These are phyloP conservation scores for Nakazawaea anatomiae DNA, from an alignment of 805 yeast species.

Conservation along the genomic window DNA sequence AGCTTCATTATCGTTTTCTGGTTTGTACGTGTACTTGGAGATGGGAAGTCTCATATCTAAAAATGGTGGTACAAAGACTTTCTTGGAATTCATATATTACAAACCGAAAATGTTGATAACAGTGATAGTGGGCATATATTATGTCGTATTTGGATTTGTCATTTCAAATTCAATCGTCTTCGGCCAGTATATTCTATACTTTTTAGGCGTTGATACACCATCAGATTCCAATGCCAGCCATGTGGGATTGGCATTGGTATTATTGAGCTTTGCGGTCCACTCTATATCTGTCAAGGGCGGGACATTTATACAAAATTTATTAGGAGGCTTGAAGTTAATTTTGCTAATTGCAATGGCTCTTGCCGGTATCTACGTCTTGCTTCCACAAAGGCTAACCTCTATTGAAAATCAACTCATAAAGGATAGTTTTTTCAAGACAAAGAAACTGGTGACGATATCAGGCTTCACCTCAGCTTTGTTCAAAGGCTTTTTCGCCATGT, in stretches of 20 bases:
- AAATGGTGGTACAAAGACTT: constrained; percentile 73
- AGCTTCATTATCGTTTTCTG: constrained; percentile 58
- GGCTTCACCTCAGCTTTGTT: constrained; percentile 44
- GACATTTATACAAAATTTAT: constrained; percentile 50
- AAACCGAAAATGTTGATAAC: constrained; percentile 50
- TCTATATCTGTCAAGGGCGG: constrained; percentile 58
- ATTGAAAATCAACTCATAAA: constrained; percentile 35
- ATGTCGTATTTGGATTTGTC: constrained; percentile 45
- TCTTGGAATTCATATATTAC: constrained; percentile 60
- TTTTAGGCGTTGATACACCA: constrained; percentile 35
- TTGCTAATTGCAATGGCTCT: constrained; percentile 47
- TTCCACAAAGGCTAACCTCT: constrained; percentile 38
- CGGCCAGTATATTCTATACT: constrained; percentile 45
- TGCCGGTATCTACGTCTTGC: constrained; percentile 54
- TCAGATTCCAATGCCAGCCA: constrained; percentile 31
- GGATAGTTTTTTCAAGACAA: constrained; percentile 22
- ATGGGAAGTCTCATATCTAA: constrained; percentile 66
- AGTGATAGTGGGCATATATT: constrained; percentile 40
- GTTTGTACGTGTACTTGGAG: constrained; percentile 61
- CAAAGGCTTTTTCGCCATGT: constrained; percentile 44
- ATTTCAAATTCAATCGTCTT: constrained; percentile 47
- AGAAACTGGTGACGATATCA: constrained; percentile 29
- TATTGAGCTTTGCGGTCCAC: constrained; percentile 37
- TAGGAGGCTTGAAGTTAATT: constrained; percentile 56
- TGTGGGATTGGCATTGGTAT: constrained; percentile 35